These are phyloP conservation scores for Coemansia furcata DNA, from an alignment of 192 early-diverging fungal genomes.

Conservation along the genomic window DNA sequence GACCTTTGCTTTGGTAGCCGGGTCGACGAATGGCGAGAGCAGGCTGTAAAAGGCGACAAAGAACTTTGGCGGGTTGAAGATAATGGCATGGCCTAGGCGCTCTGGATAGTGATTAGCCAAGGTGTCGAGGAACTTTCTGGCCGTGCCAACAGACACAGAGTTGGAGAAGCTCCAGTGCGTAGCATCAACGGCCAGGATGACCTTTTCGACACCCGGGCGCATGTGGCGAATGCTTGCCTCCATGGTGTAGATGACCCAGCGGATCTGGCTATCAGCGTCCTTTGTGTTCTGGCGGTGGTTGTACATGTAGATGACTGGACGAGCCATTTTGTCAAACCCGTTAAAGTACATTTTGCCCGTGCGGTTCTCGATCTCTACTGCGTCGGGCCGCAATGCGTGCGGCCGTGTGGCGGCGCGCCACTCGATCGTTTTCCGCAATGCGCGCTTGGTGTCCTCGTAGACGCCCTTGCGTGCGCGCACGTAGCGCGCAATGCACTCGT, in stretches of 20 bases:
- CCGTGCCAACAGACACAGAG: conserved; percentile 67
- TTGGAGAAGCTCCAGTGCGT: conserved; percentile 63
- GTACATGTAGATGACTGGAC: conserved; percentile 76
- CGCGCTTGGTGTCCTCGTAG: conserved; percentile 59
- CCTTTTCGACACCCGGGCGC: conserved; percentile 67
- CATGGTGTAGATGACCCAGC: conserved; percentile 78
- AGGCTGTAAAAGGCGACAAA: conserved; percentile 80
- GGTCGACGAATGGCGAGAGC: conserved; percentile 88
- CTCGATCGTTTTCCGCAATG: conserved; percentile 70
- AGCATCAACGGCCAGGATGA: conserved; percentile 83
- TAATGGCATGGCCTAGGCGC: conserved; percentile 65
- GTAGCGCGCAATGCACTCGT: conserved; percentile 67
- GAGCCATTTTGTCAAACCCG: conserved; percentile 76
- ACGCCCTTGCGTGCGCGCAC: conserved; percentile 73
- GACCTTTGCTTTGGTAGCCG: conserved; percentile 84
- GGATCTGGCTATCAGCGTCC: conserved; percentile 68
- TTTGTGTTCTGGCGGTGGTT: conserved; percentile 80
- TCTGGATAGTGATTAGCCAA: conserved; percentile 91
- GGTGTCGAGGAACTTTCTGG: conserved; percentile 77
- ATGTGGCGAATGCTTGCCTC: conserved; percentile 74
- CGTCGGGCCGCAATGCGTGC: conserved; percentile 64
- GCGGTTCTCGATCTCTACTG: conserved; percentile 71
- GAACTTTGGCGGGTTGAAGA: conserved; percentile 83
- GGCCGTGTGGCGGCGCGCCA: conserved; percentile 79
- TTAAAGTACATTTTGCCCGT: conserved; percentile 83